Base-by-base conservation (phyloP, 371 early-diverging fungal species). In the Saksenaea oblongispora region DNA sequence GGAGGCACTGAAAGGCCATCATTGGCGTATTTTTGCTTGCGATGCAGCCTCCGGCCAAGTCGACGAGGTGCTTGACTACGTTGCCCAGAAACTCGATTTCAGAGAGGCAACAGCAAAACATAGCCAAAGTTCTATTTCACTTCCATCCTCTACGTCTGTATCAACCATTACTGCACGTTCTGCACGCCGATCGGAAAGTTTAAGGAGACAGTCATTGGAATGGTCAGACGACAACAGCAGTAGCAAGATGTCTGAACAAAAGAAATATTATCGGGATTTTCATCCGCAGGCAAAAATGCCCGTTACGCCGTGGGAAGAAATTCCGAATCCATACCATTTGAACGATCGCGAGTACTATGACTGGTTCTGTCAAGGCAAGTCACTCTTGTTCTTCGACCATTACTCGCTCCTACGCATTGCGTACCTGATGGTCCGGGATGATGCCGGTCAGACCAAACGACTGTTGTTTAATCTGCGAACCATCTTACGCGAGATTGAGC, bases 11-110 rank as follows among this genome's bases (percentile, higher is more conserved):
- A 54, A 66, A 24, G 71, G 67, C 1, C 78, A 78, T 54, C 64
- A 70, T 18, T 78, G 78, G 78, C 63, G 78, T 1, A 56, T 78
- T 17, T 78, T 78, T 57, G 31, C 69, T 9, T 74, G 78, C 26
- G 35, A 70, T 47, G 44, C 73, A 11, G n/a, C 51, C 13, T 70
- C 61, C 15, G 75, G 71, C n/a, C 56, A 59, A 3, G 75, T 73
- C 2, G 70, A 70, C 8, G 34, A n/a, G 5, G 55, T 70, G 0
- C 54, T 67, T 26, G 58, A 59, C 8, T 70, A 73, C 55, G 17
- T 70, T 10, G 24, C 22, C 34, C 15, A 28, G 5, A 70, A 66
- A 26, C 14, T 66, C n/a, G 59, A 63, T 17, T 41, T 31, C 34
- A 62, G 42, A 37, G 54, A 18, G 34, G 51, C 55, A 13, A 44